A percentile compares a stretch with the other conserved stretches of the same genome.
phyloP scores from a whole-genome alignment of 2,329 filamentous ascomycete species.

The Colletotrichum siamense region DNA sequence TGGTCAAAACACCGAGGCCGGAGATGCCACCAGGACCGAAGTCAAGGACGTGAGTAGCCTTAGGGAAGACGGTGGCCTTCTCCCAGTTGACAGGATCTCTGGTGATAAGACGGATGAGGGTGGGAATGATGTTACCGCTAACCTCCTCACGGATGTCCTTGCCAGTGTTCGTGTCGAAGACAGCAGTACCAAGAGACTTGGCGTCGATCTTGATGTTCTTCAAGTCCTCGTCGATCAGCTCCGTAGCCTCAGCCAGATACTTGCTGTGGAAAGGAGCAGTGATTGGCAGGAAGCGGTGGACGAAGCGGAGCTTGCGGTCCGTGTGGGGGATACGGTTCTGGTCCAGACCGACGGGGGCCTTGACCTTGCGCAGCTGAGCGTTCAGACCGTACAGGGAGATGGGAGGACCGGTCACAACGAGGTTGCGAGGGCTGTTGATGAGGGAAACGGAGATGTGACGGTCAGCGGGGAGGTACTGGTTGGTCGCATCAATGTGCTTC shows the following conservation, averaged over 20 bases:
- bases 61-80: slow-evolving; percentile 87
- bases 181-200: slow-evolving; percentile 77
- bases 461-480: slow-evolving; percentile 91
- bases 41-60: slow-evolving; percentile 92
- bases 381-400: slow-evolving; percentile 97
- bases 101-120: slow-evolving; percentile 90
- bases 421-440: slow-evolving; percentile 95
- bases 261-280: slow-evolving; percentile 98
- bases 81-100: slow-evolving; percentile 96
- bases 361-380: slow-evolving; percentile 92
- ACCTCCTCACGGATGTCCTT: slow-evolving; percentile 78
- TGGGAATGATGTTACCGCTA: slow-evolving; percentile 81
- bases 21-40: slow-evolving; percentile 98
- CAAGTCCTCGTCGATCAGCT: slow-evolving; percentile 85
- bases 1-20: slow-evolving; percentile 92
- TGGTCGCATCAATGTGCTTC: slow-evolving; percentile 95
- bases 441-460: slow-evolving; percentile 95
- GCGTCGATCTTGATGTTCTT: slow-evolving; percentile 80
- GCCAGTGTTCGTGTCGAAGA: slow-evolving; percentile 90
- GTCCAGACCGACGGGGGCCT: slow-evolving; percentile 95
- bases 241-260: slow-evolving; percentile 83
- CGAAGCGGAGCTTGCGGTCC: slow-evolving; percentile 94
- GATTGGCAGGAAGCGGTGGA: slow-evolving; percentile 96
- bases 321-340: slow-evolving; percentile 95
- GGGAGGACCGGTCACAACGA: slow-evolving; percentile 95